Evolutionary conservation across 306 rosid species (phyloP).

Genomic region (Vigna hirtella): DNA sequence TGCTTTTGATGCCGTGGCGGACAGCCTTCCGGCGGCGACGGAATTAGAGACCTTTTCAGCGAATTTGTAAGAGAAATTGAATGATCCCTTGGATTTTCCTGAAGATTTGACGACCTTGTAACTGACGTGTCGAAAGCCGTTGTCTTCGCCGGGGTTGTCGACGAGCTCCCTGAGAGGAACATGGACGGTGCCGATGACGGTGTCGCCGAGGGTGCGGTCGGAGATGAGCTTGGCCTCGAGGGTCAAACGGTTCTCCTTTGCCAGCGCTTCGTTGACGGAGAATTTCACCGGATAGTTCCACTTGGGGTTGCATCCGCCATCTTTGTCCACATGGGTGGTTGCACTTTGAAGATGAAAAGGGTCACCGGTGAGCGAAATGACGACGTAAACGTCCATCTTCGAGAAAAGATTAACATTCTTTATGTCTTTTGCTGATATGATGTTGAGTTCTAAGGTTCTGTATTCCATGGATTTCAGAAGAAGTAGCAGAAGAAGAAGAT

Average conservation of each 20-base stretch:
- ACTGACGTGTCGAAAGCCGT: conserved; percentile 43
- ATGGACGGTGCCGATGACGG: conserved; percentile 58
- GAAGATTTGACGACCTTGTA: conserved; percentile 70
- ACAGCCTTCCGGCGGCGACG: not conserved
- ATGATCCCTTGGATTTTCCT: conserved; percentile 62
- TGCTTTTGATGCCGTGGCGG: not conserved
- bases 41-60: conserved; percentile 22
- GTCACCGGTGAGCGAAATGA: conserved; percentile 66
- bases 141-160: conserved; percentile 42
- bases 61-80: conserved; percentile 60
- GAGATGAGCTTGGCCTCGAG: conserved; percentile 59
- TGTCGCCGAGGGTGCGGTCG: conserved; percentile 63
- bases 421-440: conserved; percentile 74
- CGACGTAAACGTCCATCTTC: conserved; percentile 81
- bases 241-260: conserved; percentile 54
- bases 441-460: conserved; percentile 64
- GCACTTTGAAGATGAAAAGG: conserved; percentile 27
- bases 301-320: conserved; percentile 59
- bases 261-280: conserved; percentile 52
- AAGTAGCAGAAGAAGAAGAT: too few relatives aligned
- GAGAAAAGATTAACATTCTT: conserved; percentile 68
- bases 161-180: conserved; percentile 71
- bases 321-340: conserved; percentile 53
- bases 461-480: conserved; percentile 46
- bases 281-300: conserved; percentile 69